Percentiles rank a stretch among this genome's conserved stretches.
These are phyloP conservation scores for Thielaviopsis euricoi DNA, from an alignment of 2,329 filamentous ascomycete genomes.

Conservation along the genomic window DNA sequence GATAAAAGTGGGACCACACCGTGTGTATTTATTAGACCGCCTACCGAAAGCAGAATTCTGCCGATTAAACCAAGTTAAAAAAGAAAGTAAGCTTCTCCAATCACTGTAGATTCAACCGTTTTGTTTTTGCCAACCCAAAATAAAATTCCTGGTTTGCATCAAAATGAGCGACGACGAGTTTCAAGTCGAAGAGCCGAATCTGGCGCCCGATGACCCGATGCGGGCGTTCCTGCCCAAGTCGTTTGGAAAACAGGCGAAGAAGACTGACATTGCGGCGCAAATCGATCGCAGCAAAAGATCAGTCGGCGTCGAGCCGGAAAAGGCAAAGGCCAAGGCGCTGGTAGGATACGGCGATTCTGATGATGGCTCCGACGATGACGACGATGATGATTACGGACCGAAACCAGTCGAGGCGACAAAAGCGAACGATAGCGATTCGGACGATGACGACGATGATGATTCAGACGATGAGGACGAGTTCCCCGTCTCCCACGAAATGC, in stretches of 20 bases:
- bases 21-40: neutral
- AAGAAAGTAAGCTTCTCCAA: neutral
- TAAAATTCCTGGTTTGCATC: neutral
- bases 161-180: slow-evolving; percentile 37
- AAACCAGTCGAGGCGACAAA: slow-evolving; percentile 23
- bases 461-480: slow-evolving; percentile 71
- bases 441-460: slow-evolving; percentile 40
- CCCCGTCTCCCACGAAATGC: slow-evolving; percentile 81
- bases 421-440: slow-evolving; percentile 27
- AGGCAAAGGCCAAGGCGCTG: slow-evolving; percentile 13
- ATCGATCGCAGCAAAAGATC: slow-evolving; percentile 59
- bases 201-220: slow-evolving; percentile 51
- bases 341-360: slow-evolving; percentile 4
- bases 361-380: slow-evolving; percentile 19
- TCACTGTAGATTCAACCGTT: neutral
- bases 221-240: slow-evolving; percentile 62
- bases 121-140: neutral
- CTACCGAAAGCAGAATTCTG: neutral
- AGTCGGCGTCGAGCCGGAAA: slow-evolving; percentile 12
- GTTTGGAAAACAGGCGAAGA: slow-evolving; percentile 68
- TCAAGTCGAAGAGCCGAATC: slow-evolving; percentile 32
- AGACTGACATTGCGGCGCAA: slow-evolving; percentile 60
- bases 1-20: neutral
- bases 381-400: slow-evolving; percentile 18
- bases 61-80: neutral